Evolutionary conservation across 2,329 filamentous ascomycete genomes (phyloP), one percentile per base, ranked within the genome.

Genomic region (Fonsecaea pedrosoi): DNA sequence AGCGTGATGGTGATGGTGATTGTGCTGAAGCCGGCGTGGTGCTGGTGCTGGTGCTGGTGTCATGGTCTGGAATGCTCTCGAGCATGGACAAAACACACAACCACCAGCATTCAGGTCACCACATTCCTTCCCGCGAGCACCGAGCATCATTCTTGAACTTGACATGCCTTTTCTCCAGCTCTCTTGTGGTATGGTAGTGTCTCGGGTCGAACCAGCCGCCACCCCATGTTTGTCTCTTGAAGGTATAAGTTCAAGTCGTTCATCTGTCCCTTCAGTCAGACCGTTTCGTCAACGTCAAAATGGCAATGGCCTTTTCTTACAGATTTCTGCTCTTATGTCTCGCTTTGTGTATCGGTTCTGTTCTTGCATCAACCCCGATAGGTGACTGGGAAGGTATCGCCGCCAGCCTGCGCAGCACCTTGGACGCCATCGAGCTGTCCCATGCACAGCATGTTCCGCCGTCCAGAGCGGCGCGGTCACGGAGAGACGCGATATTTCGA

Each of bases 171-270:
- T 38, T 38, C 21, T 62, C 60, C 60, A 62, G 60, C 15, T 45
- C 32, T 56, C 21, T 25, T 9, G 6, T 54, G 60, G 64, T 61
- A 66, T 66, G 67, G 40, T 45, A 59, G 37, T 64, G 53, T 66
- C 54, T 61, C 18, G 61, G 60, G 3, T 25, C 25, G 3, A 25
- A 25, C 25, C 25, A 64, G 45, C 45, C 21, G 21, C 67, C 63
- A 66, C 64, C 55, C 18, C 63, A 63, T 69, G 63, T 57, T 32
- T 38, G 42, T 55, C 18, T 56, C 58, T 37, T 25, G 25, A 34
- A 56, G 63, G 62, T 68, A 65, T 65, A 68, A 68, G 66, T 68
- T 54, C n/a, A 54, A 30, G 53, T 59, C 42, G 42, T 6, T 34
- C 34, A 25, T 62, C 61, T 59, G 53, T n/a, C 30, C 18, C n/a